phyloP scores from a whole-genome alignment of 179 eudicot species.

The Beta lomatogona region DNA sequence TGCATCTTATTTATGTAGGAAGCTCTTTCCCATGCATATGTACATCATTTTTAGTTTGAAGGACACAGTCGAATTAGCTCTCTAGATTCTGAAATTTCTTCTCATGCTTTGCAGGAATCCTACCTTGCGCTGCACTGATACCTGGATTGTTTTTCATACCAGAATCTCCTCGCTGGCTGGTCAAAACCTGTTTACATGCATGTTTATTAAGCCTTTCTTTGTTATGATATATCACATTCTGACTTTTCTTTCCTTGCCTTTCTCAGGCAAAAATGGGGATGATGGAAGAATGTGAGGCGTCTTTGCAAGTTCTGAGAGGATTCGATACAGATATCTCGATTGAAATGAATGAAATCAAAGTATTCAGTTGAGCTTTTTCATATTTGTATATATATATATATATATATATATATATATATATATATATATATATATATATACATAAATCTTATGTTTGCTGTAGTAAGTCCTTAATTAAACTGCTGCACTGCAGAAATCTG shows the following conservation, averaged over 20 bases:
- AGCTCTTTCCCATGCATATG: neutral
- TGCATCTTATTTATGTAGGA: constrained; percentile 1
- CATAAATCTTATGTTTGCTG: neutral
- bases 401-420: neutral
- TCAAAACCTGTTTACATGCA: constrained; percentile 27
- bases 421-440: no score
- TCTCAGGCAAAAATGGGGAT: constrained; percentile 91
- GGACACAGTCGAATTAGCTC: neutral
- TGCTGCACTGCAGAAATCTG: constrained; percentile 62
- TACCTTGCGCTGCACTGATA: constrained; percentile 82
- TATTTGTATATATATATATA: no score
- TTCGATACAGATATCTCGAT: constrained; percentile 76
- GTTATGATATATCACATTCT: neutral
- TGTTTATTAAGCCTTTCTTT: neutral
- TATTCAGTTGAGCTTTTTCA: constrained; percentile 22
- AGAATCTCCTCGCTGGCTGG: constrained; percentile 99
- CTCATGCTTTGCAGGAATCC: constrained; percentile 55
- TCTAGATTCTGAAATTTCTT: neutral
- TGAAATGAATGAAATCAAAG: constrained; percentile 85
- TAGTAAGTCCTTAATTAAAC: neutral
- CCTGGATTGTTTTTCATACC: constrained; percentile 97
- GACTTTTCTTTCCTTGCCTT: constrained; percentile 25
- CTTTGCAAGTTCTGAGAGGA: constrained; percentile 96
- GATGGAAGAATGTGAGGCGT: constrained; percentile 85
- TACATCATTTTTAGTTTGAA: constrained; percentile 9